phyloP scores from a whole-genome alignment of 345 rosid species.

The Mallotus nudiflorus region DNA sequence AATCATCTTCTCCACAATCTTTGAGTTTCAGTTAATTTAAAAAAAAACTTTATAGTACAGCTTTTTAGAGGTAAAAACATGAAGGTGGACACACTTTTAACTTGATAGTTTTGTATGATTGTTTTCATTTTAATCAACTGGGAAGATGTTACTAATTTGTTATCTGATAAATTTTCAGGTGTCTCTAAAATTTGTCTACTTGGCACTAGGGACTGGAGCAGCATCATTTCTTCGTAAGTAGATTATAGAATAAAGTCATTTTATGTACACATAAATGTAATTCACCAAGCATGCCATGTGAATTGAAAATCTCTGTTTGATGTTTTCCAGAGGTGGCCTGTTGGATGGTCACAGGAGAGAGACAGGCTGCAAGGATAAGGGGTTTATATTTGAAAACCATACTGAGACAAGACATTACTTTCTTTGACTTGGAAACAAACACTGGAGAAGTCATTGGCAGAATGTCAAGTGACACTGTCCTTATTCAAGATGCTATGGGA shows the following conservation, averaged over 20 bases:
- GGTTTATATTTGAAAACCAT: constrained; percentile 68
- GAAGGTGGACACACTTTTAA: no score
- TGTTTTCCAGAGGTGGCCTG: constrained; percentile 64
- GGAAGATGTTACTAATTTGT: no score
- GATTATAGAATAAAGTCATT: background rate
- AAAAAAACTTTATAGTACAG: no score
- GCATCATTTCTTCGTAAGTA: constrained; percentile 83
- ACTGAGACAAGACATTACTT: constrained; percentile 76
- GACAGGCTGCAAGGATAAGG: constrained; percentile 77
- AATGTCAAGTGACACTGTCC: constrained; percentile 95
- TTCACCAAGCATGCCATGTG: background rate
- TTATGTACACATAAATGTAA: background rate
- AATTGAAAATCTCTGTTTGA: constrained; percentile 8
- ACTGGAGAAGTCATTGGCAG: constrained; percentile 87
- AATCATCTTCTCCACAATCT: background rate
- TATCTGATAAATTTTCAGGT: constrained; percentile 39
- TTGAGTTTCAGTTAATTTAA: background rate
- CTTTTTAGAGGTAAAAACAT: no score
- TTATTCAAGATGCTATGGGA: constrained; percentile 95
- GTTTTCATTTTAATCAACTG: no score
- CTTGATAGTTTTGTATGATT: no score
- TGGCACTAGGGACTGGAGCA: constrained; percentile 60
- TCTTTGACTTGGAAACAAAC: constrained; percentile 76
- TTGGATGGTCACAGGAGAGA: constrained; percentile 92
- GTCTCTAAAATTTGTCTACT: constrained; percentile 66